A percentile compares a stretch with the other conserved stretches of the same genome.
Evolutionary conservation across 2,329 filamentous ascomycete genomes (phyloP).

Genomic region (Diaporthe eres): DNA sequence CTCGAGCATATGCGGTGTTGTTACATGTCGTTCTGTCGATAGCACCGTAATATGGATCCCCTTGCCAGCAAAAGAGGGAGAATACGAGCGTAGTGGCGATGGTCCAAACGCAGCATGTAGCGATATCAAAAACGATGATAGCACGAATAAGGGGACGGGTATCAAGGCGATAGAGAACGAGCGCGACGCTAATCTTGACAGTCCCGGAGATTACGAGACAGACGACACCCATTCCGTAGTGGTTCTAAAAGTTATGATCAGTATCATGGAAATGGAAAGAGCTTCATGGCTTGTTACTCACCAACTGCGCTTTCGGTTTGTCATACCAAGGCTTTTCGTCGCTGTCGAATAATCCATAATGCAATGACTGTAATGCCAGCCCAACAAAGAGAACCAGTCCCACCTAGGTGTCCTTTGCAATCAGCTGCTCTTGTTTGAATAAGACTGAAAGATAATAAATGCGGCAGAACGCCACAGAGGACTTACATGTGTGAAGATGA

Average conservation of each 20-base stretch:
- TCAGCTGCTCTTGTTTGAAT: background rate
- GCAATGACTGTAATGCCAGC: background rate
- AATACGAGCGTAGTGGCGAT: slow-evolving; percentile 23
- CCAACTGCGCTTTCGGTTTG: background rate
- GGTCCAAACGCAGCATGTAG: slow-evolving; percentile 36
- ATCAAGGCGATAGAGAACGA: slow-evolving; percentile 41
- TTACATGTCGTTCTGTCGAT: background rate
- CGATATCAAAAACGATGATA: slow-evolving; percentile 33
- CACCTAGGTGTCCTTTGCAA: background rate
- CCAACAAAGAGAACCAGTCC: slow-evolving; percentile 31
- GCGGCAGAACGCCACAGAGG: accelerated
- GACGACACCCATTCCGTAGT: slow-evolving; percentile 24
- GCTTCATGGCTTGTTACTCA: background rate
- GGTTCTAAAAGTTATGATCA: background rate
- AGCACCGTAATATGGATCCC: background rate
- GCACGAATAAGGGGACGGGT: slow-evolving; percentile 11
- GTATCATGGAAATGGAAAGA: no score
- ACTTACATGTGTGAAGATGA: slow-evolving; percentile 36
- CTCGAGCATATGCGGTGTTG: slow-evolving; percentile 27
- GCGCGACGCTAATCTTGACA: slow-evolving; percentile 38
- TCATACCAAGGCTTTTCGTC: slow-evolving; percentile 3
- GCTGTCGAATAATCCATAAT: background rate
- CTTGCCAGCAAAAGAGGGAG: slow-evolving; percentile 16
- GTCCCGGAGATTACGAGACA: slow-evolving; percentile 37
- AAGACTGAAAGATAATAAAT: background rate